Evolutionary conservation across 108 stramenopile genomes (phyloP).

Genomic region (Nannochloropsis granulata): DNA sequence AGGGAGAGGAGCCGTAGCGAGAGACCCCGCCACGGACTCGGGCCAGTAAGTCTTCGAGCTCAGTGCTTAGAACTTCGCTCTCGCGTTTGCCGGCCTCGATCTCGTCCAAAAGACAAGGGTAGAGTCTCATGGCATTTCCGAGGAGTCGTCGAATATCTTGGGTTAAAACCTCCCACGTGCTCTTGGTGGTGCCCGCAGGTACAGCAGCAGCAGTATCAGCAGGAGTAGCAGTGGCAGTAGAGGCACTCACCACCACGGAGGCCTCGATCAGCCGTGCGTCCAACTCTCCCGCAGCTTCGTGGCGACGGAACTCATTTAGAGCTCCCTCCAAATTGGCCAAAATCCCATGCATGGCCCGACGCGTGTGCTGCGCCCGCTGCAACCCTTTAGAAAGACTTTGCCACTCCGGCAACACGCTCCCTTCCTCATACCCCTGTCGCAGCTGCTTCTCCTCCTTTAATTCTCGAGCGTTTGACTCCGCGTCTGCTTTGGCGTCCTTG

Average conservation of each 20-base stretch:
- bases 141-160: background rate
- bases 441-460: background rate
- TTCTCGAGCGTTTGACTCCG: background rate
- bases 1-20: background rate
- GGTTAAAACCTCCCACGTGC: background rate
- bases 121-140: background rate
- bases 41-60: background rate
- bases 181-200: background rate
- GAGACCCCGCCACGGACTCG: background rate
- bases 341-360: background rate
- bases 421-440: background rate
- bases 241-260: background rate
- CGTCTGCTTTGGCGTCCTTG: background rate
- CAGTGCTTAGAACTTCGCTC: background rate
- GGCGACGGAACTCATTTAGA: background rate
- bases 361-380: background rate
- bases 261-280: background rate
- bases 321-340: background rate
- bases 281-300: background rate
- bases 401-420: background rate
- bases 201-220: background rate
- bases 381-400: background rate
- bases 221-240: background rate
- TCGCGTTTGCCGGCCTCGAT: background rate
- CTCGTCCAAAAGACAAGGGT: background rate